Evolutionary conservation across 2,329 filamentous ascomycete species (phyloP), one percentile per base, ranked within the genome.

Genomic region (Cladosporium colombiae): DNA sequence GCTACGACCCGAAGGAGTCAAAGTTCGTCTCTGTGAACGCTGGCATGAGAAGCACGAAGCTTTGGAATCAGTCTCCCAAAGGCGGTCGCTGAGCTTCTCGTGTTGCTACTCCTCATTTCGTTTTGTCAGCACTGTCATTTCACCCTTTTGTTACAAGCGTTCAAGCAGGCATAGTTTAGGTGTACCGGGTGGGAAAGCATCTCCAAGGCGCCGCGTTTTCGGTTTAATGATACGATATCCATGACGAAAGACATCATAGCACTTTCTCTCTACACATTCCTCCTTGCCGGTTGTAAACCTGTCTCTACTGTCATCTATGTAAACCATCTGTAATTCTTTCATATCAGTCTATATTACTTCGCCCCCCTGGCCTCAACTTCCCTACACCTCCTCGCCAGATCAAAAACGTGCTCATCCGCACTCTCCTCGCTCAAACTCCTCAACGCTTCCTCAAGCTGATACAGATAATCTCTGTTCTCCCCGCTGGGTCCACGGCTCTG

Each of bases 391-490:
- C 82, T 79, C 18, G 91, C 92, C 71, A 99, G 80, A 78, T 98
- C 93, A 59, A 86, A 89, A 62, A 99, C 85, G 82, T 99, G 94
- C 68, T 84, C 85, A 80, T 98, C 95, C 3, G 87, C 88, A 75
- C 91, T 95, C 62, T 91, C 91, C 33, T 64, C 81, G 68, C 91
- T 89, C 70, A 98, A 80, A 33, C 85, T 87, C 66, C 88, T 79
- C 70, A 99, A 83, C 7, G 92, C 91, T 65, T 82, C 81, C 75
- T 97, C 91, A 52, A 99, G 82, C 70, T 89, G 84, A 75, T 92
- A 89, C 50, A 99, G 82, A 78, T 99, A 99, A 74, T 98, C 94
- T 66, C 85, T 88, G 78, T 98, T 98, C 75, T 89, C 86, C 0
- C 95, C 95, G 78, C 93, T 97, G 27, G 93, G 91, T 0, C 95